phyloP scores from a whole-genome alignment of 2,329 filamentous ascomycete species.

The Penicillium janthinellum region DNA sequence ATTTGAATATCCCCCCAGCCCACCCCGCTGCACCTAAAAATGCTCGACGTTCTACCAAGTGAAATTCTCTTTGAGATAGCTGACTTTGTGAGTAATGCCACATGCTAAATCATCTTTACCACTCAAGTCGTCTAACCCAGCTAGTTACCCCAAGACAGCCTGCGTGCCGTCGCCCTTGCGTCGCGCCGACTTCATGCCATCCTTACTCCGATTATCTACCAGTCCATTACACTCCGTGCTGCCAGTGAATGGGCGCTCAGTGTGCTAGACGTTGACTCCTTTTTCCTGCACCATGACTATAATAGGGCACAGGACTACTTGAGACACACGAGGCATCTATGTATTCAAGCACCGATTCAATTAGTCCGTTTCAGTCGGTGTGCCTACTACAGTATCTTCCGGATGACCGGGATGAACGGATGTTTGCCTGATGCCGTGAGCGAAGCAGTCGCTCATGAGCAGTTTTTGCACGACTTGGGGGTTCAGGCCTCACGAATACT shows the following conservation, averaged over 20 bases:
- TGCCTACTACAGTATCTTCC: conserved; percentile 9
- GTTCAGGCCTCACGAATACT: conserved; percentile 2
- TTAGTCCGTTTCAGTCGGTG: conserved; percentile 6
- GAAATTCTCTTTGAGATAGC: neutral
- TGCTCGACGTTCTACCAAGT: neutral
- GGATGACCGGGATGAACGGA: neutral
- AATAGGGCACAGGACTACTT: neutral
- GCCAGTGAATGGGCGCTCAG: conserved; percentile 12
- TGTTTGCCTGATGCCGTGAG: neutral
- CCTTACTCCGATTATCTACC: conserved; percentile 1
- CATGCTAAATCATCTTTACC: neutral
- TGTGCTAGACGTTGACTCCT: conserved; percentile 6
- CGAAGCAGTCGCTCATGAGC: conserved; percentile 2
- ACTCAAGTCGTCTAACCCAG: neutral
- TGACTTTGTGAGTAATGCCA: neutral
- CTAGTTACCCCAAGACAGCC: neutral
- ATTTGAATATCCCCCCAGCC: neutral
- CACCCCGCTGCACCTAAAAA: neutral
- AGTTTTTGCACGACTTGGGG: conserved; percentile 5
- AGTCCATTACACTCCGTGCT: neutral
- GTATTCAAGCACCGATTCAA: conserved; percentile 1
- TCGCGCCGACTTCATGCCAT: neutral
- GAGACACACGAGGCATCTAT: neutral
- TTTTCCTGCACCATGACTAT: conserved; percentile 2
- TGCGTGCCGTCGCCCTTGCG: neutral